Evolutionary conservation across 1,284 basidiomycete species (phyloP), one percentile per base, ranked within the genome.

Genomic region (Stygiomarasmius scandens): DNA sequence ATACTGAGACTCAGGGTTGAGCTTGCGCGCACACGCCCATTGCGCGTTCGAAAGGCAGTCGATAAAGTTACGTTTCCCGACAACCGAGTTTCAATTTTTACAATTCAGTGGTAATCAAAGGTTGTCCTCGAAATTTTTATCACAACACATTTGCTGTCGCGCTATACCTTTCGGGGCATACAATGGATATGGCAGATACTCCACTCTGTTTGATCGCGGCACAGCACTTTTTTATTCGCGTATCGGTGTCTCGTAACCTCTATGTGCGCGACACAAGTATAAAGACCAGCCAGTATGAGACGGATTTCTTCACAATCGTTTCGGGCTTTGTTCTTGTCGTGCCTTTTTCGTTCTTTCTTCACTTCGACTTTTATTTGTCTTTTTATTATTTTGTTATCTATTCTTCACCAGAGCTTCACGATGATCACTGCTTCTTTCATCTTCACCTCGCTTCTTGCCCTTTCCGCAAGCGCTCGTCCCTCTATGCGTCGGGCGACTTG

Each of bases 401-500:
- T 41, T 41, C 38, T 4, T 49, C 48, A 49, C n/a, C 32, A 49
- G 48, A 29, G n/a, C n/a, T n/a, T 29, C 48, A 23, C 25, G 48
- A 49, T 23, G 25, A 49, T 32, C 48, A 19, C 25, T 16, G 3
- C 25, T 49, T 12, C 48, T 12, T 32, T 32, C 20, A 20, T 32
- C 16, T 2, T 20, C 25, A 49, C 32, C 29, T 23, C 25, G 3
- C 48, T 49, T 19, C 11, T 29, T 20, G 6, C 48, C 20, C 10
- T 49, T 8, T 16, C 48, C 9, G 48, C 25, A 4, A 23, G 20
- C 25, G 48, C 48, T 49, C 25, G n/a, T 11, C 25, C 48, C 4
- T 12, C 23, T n/a, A 41, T 41, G 38, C 48, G 25, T 49, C 48
- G 48, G 9, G 45, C 53, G 14, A 49, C 46, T 16, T 55, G 53